These are phyloP conservation scores for Penicillium coffeae DNA, from an alignment of 495 filamentous ascomycete genomes.

Conservation along the genomic window DNA sequence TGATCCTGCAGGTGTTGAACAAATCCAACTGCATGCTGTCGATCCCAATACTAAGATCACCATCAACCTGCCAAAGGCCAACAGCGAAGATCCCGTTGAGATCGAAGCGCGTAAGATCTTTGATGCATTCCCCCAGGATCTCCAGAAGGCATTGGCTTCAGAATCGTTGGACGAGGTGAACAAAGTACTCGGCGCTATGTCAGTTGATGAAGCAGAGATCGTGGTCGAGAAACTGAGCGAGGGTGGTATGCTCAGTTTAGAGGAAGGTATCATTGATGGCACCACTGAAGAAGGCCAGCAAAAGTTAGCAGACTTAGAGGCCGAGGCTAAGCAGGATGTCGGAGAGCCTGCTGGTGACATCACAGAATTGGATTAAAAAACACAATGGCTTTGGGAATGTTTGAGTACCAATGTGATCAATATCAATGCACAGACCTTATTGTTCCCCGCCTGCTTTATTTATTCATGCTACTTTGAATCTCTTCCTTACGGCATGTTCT, in stretches of 20 bases:
- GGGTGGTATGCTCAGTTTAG: conserved; percentile 86
- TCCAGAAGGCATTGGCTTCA: conserved; percentile 77
- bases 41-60: conserved; percentile 91
- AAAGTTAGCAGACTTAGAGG: conserved; percentile 74
- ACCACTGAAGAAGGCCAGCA: conserved; percentile 88
- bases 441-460: too few relatives aligned
- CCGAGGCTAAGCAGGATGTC: conserved; percentile 40
- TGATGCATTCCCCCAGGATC: conserved; percentile 73
- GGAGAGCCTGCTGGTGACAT: conserved; percentile 42
- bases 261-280: conserved; percentile 90
- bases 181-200: conserved; percentile 91
- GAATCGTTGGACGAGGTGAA: conserved; percentile 93
- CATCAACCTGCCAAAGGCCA: conserved; percentile 65
- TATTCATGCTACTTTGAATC: too few relatives aligned
- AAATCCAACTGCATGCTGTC: conserved; percentile 95
- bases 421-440: conserved; percentile 10
- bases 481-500: too few relatives aligned
- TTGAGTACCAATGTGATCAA: conserved; percentile 5
- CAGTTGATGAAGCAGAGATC: conserved; percentile 87
- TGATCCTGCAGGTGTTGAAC: conserved; percentile 75
- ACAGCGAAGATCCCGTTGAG: conserved; percentile 62
- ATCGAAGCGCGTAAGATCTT: conserved; percentile 70
- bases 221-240: conserved; percentile 79
- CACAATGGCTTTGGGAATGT: conserved; percentile 1
- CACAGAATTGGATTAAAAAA: conserved; percentile 35